Evolutionary conservation across 2,329 filamentous ascomycete species (phyloP), one percentile per base, ranked within the genome.

Genomic region (Lasiodiplodia hormozganensis): DNA sequence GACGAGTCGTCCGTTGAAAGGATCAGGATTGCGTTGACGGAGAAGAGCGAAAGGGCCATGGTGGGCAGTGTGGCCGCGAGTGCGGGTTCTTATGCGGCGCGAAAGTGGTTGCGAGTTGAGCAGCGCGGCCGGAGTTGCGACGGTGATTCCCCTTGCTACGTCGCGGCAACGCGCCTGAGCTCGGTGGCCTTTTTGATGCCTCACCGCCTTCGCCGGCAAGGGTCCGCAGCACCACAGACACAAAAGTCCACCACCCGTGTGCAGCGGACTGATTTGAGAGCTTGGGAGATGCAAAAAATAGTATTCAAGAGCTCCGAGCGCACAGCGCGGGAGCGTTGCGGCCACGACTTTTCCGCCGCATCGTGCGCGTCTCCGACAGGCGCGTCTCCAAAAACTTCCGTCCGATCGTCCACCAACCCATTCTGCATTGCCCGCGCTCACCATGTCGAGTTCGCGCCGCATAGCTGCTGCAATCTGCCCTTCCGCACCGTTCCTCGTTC

Each of bases 1-100:
- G 92, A 92, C 78, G 92, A 92, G 81, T 98, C 95, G 82, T 97
- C 93, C 70, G 90, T 90, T 76, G 91, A 72, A 58, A 80, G 75
- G 70, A 81, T 77, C 18, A 71, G 51, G 47, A 85, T 83, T 36
- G 84, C 84, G 72, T 84, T 83, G 73, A 86, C 81, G 71, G 82
- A 84, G 81, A 86, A 86, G 71, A 86, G 83, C 60, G 84, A 85
- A 74, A 86, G 83, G 65, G 85, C 85, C 67, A 68, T 68, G 67
- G 51, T 31, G 67, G n/a, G 51, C n/a, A 36, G 8, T 56, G 11
- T 43, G 49, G 47, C n/a, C 40, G 65, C 34, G 56, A 52, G 43
- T 38, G n/a, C 18, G 54, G 53, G 53, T 47, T 58, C 38, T 5
- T 57, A 21, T 64, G 60, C 60, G 34, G 43, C 47, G 60, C 60